phyloP scores from a whole-genome alignment of 164 flowering plant species.

The Paratinospora sagittata region DNA sequence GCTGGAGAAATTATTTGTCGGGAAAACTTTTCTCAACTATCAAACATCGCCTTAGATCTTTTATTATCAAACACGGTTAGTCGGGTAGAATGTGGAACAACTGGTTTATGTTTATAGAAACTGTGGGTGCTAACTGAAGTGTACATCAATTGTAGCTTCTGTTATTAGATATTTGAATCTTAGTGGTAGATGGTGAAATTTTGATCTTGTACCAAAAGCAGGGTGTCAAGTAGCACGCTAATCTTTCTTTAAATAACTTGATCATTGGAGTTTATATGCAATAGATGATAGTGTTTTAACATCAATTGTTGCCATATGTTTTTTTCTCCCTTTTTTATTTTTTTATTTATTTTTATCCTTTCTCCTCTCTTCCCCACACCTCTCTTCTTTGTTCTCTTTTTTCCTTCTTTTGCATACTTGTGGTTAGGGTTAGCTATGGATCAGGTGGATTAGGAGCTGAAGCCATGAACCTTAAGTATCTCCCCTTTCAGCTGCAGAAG shows the following conservation, averaged over 20 bases:
- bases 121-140: neutral
- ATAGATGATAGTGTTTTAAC: neutral
- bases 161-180: too few relatives aligned
- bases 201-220: too few relatives aligned
- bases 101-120: neutral
- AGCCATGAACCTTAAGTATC: slow-evolving; percentile 3
- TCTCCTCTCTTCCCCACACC: neutral
- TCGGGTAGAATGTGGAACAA: neutral
- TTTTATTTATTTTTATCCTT: neutral
- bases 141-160: too few relatives aligned
- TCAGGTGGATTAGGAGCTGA: slow-evolving; percentile 13
- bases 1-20: too few relatives aligned
- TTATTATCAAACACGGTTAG: neutral
- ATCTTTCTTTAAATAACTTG: too few relatives aligned
- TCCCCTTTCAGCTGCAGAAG: slow-evolving; percentile 3
- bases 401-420: slow-evolving; percentile 5
- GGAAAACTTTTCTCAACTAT: too few relatives aligned
- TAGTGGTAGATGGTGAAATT: too few relatives aligned
- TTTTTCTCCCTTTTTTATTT: neutral
- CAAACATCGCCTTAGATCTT: neutral
- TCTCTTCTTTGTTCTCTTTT: neutral
- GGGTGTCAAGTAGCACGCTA: too few relatives aligned
- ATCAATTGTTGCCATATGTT: too few relatives aligned
- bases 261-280: neutral
- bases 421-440: slow-evolving; percentile 18